phyloP scores from a whole-genome alignment of 2,329 filamentous ascomycete genomes.

The Calycina herbarum region DNA sequence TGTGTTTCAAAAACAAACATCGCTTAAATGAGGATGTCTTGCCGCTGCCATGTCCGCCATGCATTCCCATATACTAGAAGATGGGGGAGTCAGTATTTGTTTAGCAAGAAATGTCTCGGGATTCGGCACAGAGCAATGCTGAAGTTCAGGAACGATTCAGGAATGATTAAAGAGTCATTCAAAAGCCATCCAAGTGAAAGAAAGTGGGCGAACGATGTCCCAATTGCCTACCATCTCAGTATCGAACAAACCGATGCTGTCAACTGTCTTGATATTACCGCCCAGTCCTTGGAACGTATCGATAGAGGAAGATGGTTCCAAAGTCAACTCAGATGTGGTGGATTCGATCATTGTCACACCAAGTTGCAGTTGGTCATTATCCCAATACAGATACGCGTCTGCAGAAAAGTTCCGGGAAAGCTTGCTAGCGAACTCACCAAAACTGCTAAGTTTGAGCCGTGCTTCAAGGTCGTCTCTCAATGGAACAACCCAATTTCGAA shows the following conservation, averaged over 20 bases:
- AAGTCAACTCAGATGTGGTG: slow-evolving; percentile 29
- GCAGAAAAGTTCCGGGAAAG: slow-evolving; percentile 48
- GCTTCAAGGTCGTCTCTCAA: slow-evolving; percentile 36
- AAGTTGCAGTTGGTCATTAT: slow-evolving; percentile 47
- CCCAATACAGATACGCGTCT: slow-evolving; percentile 57
- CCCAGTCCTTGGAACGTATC: slow-evolving; percentile 39
- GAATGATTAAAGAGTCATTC: no score
- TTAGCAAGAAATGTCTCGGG: no score
- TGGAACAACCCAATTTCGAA: slow-evolving; percentile 28
- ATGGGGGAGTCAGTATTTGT: no score
- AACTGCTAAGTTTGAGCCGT: slow-evolving; percentile 38
- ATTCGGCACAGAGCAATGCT: no score
- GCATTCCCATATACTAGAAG: slow-evolving; percentile 48
- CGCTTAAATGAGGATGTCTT: slow-evolving; percentile 67
- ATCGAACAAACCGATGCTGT: slow-evolving; percentile 55
- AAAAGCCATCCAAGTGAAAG: no score
- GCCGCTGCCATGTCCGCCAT: slow-evolving; percentile 54
- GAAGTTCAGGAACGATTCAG: no score
- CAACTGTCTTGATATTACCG: slow-evolving; percentile 40
- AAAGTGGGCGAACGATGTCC: no score
- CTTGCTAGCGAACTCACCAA: slow-evolving; percentile 42
- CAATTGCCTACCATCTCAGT: slow-evolving; percentile 52
- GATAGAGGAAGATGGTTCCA: slow-evolving; percentile 19
- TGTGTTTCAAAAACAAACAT: slow-evolving; percentile 57
- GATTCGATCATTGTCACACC: slow-evolving; percentile 52